Evolutionary conservation across 805 yeast genomes (phyloP).

Genomic region (Candida succiphila): DNA sequence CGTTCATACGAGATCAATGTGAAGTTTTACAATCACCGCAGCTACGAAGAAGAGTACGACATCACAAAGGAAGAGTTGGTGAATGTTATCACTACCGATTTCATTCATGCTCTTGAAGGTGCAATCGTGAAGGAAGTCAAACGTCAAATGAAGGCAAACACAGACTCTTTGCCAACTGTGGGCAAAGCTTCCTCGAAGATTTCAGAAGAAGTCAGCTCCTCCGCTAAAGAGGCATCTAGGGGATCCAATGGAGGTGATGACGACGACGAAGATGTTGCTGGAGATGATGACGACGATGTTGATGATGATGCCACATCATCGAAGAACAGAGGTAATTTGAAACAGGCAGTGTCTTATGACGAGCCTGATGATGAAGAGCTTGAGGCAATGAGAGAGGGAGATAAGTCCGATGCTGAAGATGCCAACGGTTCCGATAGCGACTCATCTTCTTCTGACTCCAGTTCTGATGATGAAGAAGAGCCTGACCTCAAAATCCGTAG

Average conservation of each 20-base stretch:
- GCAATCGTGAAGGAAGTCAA: conserved; percentile 73
- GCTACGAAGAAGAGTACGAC: conserved; percentile 84
- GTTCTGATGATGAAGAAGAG: conserved; percentile 24
- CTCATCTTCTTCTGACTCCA: conserved; percentile 30
- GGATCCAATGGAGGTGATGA: too few species aligned
- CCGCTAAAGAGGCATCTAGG: conserved; percentile 12
- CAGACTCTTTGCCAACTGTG: conserved; percentile 47
- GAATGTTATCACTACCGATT: conserved; percentile 48
- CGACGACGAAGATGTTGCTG: conserved; percentile 19
- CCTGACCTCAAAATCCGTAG: conserved; percentile 10
- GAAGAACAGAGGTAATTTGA: conserved; percentile 48
- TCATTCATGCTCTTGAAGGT: conserved; percentile 61
- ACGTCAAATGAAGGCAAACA: conserved; percentile 53
- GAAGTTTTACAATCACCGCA: conserved; percentile 63
- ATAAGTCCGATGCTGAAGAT: conserved; percentile 63
- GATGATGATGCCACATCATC: conserved; percentile 59
- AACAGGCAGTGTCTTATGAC: conserved; percentile 87
- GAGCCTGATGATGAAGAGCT: conserved; percentile 93
- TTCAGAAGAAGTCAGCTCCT: conserved; percentile 32
- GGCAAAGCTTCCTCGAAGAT: conserved; percentile 63
- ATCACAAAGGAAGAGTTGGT: conserved; percentile 74
- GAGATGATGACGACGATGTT: conserved; percentile 21
- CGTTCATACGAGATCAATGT: conserved; percentile 72
- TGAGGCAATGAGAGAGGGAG: conserved; percentile 80
- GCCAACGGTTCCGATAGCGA: conserved; percentile 27